phyloP scores from a whole-genome alignment of 1,139 yeast species.

The Yamadazyma epiphylla region DNA sequence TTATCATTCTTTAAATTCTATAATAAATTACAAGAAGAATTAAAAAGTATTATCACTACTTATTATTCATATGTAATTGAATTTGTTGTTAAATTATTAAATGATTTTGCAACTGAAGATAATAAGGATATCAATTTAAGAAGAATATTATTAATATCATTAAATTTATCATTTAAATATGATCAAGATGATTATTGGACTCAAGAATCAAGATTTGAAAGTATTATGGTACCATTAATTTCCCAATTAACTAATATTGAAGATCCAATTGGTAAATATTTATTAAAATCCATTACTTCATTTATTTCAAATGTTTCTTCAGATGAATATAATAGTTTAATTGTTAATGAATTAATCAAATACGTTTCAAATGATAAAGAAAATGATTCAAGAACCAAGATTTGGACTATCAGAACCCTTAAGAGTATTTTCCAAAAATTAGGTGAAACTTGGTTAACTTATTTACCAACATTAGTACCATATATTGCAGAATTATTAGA shows the following conservation, averaged over 20 bases:
- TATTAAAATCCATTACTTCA: slow-evolving; percentile 77
- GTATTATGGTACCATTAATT: slow-evolving; percentile 58
- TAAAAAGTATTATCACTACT: slow-evolving; percentile 83
- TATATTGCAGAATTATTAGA: slow-evolving; percentile 91
- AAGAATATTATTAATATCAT: slow-evolving; percentile 66
- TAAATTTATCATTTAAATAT: slow-evolving; percentile 75
- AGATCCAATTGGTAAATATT: slow-evolving; percentile 65
- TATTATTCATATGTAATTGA: slow-evolving; percentile 86
- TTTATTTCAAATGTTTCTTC: slow-evolving; percentile 72
- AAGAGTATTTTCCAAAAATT: slow-evolving; percentile 83
- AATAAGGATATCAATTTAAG: slow-evolving; percentile 56
- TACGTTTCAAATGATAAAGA: slow-evolving; percentile 35
- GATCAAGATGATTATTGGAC: slow-evolving; percentile 97
- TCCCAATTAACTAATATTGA: slow-evolving; percentile 66
- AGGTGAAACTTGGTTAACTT: slow-evolving; percentile 91
- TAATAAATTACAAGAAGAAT: slow-evolving; percentile 75
- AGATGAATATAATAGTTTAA: slow-evolving; percentile 70
- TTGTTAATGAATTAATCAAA: slow-evolving; percentile 36
- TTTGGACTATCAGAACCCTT: slow-evolving; percentile 80
- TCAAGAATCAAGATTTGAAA: slow-evolving; percentile 77
- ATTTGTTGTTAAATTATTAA: slow-evolving; percentile 55
- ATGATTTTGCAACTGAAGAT: slow-evolving; percentile 36
- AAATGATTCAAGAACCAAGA: slow-evolving; percentile 43
- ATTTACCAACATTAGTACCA: slow-evolving; percentile 93
- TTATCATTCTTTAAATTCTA: slow-evolving; percentile 83